phyloP scores from a whole-genome alignment of 805 yeast genomes.

The Peterozyma toletana region DNA sequence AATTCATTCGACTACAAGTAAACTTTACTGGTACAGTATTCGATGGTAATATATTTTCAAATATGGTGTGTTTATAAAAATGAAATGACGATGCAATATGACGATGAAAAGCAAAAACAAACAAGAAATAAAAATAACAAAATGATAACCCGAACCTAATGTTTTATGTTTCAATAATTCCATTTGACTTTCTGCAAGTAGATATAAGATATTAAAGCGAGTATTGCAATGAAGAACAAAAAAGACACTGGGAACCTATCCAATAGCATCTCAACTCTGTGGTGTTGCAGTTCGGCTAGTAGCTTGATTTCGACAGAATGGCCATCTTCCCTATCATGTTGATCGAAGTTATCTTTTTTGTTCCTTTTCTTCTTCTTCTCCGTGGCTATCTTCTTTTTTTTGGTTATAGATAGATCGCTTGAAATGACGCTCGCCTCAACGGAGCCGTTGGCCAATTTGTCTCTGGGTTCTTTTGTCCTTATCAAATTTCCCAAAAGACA shows the following conservation, averaged over 20 bases:
- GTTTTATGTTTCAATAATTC: background rate
- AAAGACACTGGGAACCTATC: slow-evolving; percentile 10
- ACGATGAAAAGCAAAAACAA: no score
- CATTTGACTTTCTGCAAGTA: slow-evolving; percentile 16
- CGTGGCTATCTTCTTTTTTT: slow-evolving; percentile 3
- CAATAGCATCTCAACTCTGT: slow-evolving; percentile 2
- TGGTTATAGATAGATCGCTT: background rate
- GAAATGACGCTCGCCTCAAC: slow-evolving; percentile 5
- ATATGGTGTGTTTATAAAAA: no score
- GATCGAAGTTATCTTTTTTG: slow-evolving; percentile 2
- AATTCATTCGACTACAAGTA: no score
- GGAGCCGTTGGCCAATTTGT: slow-evolving; percentile 23
- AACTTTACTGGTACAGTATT: no score
- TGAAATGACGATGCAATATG: no score
- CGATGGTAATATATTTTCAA: no score
- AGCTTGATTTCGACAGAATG: no score
- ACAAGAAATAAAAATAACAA: no score
- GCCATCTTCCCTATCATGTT: no score
- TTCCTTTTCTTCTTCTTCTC: slow-evolving; percentile 8
- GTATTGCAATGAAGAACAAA: slow-evolving; percentile 14
- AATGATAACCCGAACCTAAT: no score
- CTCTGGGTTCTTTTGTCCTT: slow-evolving; percentile 58
- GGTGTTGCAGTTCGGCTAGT: slow-evolving; percentile 1
- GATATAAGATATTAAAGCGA: slow-evolving; percentile 19
- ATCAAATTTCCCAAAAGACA: slow-evolving; percentile 62